Evolutionary conservation across 768 basidiomycete species (phyloP).

Genomic region (Kwoniella mangroviensis): DNA sequence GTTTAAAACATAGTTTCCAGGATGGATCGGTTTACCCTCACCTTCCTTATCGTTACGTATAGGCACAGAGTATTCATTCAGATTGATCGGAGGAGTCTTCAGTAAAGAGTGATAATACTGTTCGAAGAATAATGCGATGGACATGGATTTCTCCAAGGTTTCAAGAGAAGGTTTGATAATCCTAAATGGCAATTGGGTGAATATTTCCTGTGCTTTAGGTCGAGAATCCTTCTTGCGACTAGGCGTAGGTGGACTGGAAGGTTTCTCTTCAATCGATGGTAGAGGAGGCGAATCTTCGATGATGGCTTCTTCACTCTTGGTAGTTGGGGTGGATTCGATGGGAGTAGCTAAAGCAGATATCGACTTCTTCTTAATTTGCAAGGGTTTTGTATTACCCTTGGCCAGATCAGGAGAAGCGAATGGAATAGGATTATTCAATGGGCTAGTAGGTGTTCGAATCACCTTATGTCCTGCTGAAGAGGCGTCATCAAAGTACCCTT

Average conservation of each 20-base stretch:
- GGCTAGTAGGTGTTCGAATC: neutral
- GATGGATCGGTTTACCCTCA: slow-evolving; percentile 69
- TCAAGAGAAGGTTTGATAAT: slow-evolving; percentile 80
- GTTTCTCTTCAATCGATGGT: slow-evolving; percentile 2
- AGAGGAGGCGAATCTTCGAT: neutral
- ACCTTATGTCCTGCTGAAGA: slow-evolving; percentile 12
- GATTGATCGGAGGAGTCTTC: slow-evolving; percentile 25
- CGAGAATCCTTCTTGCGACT: slow-evolving; percentile 11
- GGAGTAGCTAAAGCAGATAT: slow-evolving; percentile 14
- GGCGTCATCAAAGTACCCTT: slow-evolving; percentile 37
- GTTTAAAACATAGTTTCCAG: slow-evolving; percentile 77
- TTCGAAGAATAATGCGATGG: slow-evolving; percentile 84
- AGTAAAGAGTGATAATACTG: slow-evolving; percentile 57
- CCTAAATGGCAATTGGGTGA: slow-evolving; percentile 40
- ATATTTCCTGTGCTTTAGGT: slow-evolving; percentile 21
- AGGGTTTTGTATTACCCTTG: slow-evolving; percentile 13
- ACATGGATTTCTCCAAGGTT: slow-evolving; percentile 91
- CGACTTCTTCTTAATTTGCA: slow-evolving; percentile 32
- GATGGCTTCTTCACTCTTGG: slow-evolving; percentile 3
- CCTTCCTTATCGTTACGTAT: neutral
- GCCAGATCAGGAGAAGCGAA: slow-evolving; percentile 13
- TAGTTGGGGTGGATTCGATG: slow-evolving; percentile 1
- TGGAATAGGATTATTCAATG: slow-evolving; percentile 33
- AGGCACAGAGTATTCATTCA: slow-evolving; percentile 62
- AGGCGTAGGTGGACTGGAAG: slow-evolving; percentile 11